Evolutionary conservation across 345 rosid genomes (phyloP).

Genomic region (Turnera subulata): DNA sequence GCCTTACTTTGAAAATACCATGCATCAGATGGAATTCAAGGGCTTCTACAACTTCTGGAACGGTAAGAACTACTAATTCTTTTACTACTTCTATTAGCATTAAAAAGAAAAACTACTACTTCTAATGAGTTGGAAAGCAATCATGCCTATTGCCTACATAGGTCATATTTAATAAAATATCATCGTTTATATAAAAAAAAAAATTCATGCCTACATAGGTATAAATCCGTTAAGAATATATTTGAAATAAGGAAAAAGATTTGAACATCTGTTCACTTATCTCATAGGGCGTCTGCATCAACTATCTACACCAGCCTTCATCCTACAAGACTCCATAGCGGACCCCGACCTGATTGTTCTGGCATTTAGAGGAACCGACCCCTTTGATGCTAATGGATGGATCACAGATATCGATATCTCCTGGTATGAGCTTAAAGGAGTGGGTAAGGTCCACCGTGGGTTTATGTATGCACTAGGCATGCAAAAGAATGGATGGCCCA

Average conservation of each 20-base stretch:
- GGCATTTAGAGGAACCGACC: background rate
- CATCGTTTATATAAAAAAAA: no score
- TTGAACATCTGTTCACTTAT: background rate
- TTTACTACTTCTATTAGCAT: no score
- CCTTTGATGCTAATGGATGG: background rate
- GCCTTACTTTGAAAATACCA: background rate
- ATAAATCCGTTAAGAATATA: background rate
- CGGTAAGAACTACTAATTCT: background rate
- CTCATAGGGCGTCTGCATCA: background rate
- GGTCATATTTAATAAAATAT: no score
- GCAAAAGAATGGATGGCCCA: slow-evolving; percentile 35
- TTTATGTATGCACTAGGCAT: background rate
- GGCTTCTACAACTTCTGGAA: slow-evolving; percentile 2
- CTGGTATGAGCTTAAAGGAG: background rate
- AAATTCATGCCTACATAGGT: no score
- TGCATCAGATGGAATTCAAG: background rate
- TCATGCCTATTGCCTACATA: background rate
- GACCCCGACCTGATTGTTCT: background rate
- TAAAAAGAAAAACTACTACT: background rate
- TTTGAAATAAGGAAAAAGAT: background rate
- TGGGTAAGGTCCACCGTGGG: background rate
- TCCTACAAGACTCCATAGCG: background rate
- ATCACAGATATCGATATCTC: background rate
- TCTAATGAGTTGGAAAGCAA: background rate
- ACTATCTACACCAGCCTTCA: background rate